Conservation (phyloP, 1,284 basidiomycete genomes). For the Microbotryomycetes sp. region DNA sequence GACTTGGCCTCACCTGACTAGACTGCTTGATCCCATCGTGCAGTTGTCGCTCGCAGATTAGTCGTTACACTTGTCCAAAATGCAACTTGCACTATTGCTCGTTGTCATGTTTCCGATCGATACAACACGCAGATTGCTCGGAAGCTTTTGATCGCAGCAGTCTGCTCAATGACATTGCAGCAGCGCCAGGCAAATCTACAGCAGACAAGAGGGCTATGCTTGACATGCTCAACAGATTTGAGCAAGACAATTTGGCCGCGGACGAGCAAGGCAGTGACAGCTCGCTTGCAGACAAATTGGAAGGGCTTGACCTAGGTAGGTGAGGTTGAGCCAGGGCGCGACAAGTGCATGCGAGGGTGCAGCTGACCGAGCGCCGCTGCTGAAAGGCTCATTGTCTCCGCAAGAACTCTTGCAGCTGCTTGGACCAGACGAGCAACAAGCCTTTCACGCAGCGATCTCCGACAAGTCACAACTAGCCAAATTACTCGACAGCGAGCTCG, state of each 20-base stretch:
- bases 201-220: slow-evolving; percentile 57
- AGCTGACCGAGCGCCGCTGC: too few relatives aligned
- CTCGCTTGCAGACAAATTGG: slow-evolving; percentile 53
- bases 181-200: slow-evolving; percentile 47
- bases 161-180: slow-evolving; percentile 56
- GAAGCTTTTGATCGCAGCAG: slow-evolving; percentile 68
- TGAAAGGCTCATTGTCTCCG: slow-evolving; percentile 41
- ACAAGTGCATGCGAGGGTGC: too few relatives aligned
- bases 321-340: too few relatives aligned
- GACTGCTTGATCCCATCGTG: too few relatives aligned
- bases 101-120: slow-evolving; percentile 63
- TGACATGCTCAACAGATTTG: slow-evolving; percentile 61
- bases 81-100: slow-evolving; percentile 77
- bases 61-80: slow-evolving; percentile 67
- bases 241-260: slow-evolving; percentile 50
- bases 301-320: slow-evolving; percentile 58
- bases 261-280: slow-evolving; percentile 34
- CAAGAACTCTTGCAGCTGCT: slow-evolving; percentile 61
- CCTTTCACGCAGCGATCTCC: slow-evolving; percentile 54
- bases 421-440: slow-evolving; percentile 53
- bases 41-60: slow-evolving; percentile 66
- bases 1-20: too few relatives aligned
- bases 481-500: slow-evolving; percentile 55
- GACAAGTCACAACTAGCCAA: slow-evolving; percentile 57
- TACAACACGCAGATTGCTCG: slow-evolving; percentile 64